Evolutionary conservation across 208 protist genomes (phyloP).

Genomic region (Trypanosoma congolense): DNA sequence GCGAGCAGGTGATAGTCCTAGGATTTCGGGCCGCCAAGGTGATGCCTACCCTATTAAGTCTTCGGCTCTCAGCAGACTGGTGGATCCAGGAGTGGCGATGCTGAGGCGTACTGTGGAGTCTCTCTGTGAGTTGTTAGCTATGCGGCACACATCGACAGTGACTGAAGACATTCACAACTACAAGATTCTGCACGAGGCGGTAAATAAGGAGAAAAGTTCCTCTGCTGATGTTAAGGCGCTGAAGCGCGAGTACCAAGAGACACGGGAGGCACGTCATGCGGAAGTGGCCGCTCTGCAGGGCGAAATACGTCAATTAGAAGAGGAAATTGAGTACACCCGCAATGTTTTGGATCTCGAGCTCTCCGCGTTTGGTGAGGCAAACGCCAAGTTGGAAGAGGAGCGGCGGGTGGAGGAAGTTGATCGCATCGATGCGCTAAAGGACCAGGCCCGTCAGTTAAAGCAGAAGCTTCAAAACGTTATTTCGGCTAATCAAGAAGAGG

Average conservation of each 20-base stretch:
- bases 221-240: constrained; percentile 87
- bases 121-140: constrained; percentile 44
- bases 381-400: constrained; percentile 44
- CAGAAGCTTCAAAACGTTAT: constrained; percentile 31
- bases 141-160: constrained; percentile 76
- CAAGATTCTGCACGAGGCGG: constrained; percentile 79
- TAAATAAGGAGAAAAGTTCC: constrained; percentile 83
- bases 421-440: constrained; percentile 48
- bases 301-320: constrained; percentile 58
- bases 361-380: constrained; percentile 52
- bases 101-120: constrained; percentile 39
- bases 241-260: constrained; percentile 80
- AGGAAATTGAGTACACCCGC: constrained; percentile 71
- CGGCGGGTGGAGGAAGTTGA: constrained; percentile 34
- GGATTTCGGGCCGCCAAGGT: neutral
- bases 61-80: constrained; percentile 8
- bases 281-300: constrained; percentile 65
- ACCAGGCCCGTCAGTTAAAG: constrained; percentile 37
- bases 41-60: neutral
- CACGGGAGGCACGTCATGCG: constrained; percentile 44
- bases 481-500: constrained; percentile 46
- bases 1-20: neutral
- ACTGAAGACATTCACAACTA: constrained; percentile 88
- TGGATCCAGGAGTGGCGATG: constrained; percentile 35
- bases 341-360: constrained; percentile 69